Base-by-base conservation (phyloP, 345 rosid species). In the Alliaria petiolata region DNA sequence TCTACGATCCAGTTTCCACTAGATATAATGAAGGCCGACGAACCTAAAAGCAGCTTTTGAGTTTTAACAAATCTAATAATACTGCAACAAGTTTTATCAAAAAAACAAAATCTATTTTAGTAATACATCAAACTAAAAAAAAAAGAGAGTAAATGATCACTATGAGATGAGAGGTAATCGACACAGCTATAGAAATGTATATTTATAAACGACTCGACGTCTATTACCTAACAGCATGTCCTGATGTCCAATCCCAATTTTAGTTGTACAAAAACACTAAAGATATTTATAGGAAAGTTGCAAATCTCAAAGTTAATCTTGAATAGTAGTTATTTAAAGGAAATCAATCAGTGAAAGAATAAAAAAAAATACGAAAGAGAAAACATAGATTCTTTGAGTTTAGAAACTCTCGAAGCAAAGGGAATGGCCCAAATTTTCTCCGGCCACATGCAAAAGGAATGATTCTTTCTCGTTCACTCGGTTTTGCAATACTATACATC, bases 401-500 rank as follows among this genome's bases (percentile, higher is more conserved):
- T 57, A 47, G 67, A 74, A 74, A 57, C 72, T 74, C 71, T 74
- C 50, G 15, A 57, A 74, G 72, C 70, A 65, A 65, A 65, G 65
- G 52, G 54, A 20, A 31, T 54, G 67, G 44, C 67, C 72, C 66
- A 9, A 56, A 47, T 5, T 11, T 19, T 39, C 9, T 74, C 67
- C 44, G 11, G 30, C 38, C 72, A 74, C 77, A 74, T 74, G 77
- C 72, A 58, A 74, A 65, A 65, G 67, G 67, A 64, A 74, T 74
- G 60, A 74, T 74, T 57, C 45, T 20, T 47, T 58, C 44, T 65
- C 53, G 19, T 57, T 73, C 71, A 57, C 60, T 65, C 65, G 70
- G 77, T 36, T 45, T 55, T 55, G 43, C 43, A 57, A 74, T 38
- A 38, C 66, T 57, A n/a, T n/a, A 38, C 11, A 57, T 52, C 71